A percentile compares a stretch with the other conserved stretches of the same genome.
Evolutionary conservation across 441 rosid genomes (phyloP).

Genomic region (Theobroma grandiflorum): DNA sequence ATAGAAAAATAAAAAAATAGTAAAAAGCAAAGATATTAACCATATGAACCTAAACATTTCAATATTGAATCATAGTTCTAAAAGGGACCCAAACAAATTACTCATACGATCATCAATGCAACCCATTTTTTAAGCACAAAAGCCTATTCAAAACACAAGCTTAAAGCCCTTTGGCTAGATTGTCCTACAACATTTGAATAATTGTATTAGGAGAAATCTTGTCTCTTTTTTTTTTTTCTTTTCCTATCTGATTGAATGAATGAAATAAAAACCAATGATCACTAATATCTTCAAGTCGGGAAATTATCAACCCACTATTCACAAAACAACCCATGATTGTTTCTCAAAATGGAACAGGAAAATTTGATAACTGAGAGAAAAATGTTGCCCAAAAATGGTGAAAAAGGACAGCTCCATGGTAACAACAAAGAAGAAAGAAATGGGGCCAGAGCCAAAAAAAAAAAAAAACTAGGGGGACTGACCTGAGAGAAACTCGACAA

Average conservation of each 20-base stretch:
- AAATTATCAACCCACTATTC: slow-evolving; percentile 12
- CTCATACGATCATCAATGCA: not conserved
- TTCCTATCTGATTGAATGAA: not conserved
- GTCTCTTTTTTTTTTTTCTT: not conserved
- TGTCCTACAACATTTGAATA: not conserved
- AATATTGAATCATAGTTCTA: not conserved
- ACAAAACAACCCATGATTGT: not conserved
- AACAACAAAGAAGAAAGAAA: not conserved
- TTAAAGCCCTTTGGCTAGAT: not conserved
- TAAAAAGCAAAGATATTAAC: too few species aligned
- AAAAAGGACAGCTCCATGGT: not conserved
- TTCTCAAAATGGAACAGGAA: not conserved
- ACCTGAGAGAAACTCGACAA: slow-evolving; percentile 27
- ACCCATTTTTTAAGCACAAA: not conserved
- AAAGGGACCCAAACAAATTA: not conserved
- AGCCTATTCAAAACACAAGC: not conserved
- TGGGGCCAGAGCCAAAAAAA: not conserved
- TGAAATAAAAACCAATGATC: slow-evolving; percentile 5
- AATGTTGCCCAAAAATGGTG: slow-evolving; percentile 1
- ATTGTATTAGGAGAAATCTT: not conserved
- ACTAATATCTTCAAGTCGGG: not conserved
- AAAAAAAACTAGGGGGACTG: not conserved
- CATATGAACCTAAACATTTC: not conserved
- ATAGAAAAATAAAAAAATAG: too few species aligned
- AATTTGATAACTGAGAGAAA: not conserved